Percentiles rank a stretch among this genome's conserved stretches.
Conservation (phyloP, 208 protist species). For the Trypanosoma melophagium region DNA sequence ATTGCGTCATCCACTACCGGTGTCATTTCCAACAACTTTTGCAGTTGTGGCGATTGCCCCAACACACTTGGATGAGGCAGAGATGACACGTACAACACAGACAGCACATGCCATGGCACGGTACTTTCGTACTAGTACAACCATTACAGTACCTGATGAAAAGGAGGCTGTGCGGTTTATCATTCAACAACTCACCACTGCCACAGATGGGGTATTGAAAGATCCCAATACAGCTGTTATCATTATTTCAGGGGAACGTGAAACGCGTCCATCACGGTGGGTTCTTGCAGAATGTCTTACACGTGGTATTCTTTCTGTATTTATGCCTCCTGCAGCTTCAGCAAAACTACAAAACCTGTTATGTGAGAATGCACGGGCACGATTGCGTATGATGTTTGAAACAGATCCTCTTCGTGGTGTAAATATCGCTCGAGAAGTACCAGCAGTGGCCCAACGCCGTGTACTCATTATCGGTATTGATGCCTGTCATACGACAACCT, state of each 20-base stretch:
- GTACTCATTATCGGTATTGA: conserved; percentile 85
- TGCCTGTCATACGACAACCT: conserved; percentile 75
- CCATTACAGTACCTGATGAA: conserved; percentile 49
- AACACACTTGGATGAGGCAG: conserved; percentile 47
- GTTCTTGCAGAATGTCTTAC: conserved; percentile 77
- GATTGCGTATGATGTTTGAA: conserved; percentile 61
- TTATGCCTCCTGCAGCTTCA: conserved; percentile 39
- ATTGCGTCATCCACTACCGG: conserved; percentile 34
- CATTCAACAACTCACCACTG: conserved; percentile 35
- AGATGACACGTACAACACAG: conserved; percentile 32
- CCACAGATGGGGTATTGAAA: conserved; percentile 16
- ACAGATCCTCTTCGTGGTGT: conserved; percentile 72
- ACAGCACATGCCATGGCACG: conserved; percentile 55
- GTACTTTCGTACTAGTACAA: conserved; percentile 50
- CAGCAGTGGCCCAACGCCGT: conserved; percentile 45
- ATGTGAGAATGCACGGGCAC: conserved; percentile 40
- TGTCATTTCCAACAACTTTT: conserved; percentile 54
- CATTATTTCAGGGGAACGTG: conserved; percentile 54
- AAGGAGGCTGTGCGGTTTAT: conserved; percentile 59
- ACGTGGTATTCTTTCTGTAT: conserved; percentile 63
- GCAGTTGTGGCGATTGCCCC: conserved; percentile 54
- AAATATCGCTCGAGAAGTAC: conserved; percentile 60
- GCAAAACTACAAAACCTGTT: conserved; percentile 38
- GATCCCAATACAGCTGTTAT: conserved; percentile 66
- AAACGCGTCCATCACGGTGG: conserved; percentile 71